phyloP scores from a whole-genome alignment of 1,139 yeast genomes.

The Lodderomyces parapsilosis region DNA sequence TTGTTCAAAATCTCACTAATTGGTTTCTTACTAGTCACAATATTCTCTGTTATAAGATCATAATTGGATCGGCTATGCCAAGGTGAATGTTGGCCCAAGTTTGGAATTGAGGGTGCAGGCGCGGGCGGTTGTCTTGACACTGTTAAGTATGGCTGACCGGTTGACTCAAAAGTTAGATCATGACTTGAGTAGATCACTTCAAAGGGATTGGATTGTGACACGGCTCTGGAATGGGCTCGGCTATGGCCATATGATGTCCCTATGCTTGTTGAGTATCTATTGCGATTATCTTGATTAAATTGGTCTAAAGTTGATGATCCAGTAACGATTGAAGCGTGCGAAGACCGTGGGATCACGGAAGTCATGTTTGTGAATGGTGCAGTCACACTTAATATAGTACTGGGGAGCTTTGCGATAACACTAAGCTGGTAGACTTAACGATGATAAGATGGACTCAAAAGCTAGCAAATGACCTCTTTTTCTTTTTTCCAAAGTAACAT shows the following conservation, averaged over 20 bases:
- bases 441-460: too few species aligned
- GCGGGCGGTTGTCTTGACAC: background rate
- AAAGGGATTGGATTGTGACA: constrained; percentile 1
- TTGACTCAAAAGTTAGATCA: background rate
- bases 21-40: background rate
- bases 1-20: background rate
- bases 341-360: constrained; percentile 2
- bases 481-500: background rate
- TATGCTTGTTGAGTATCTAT: background rate
- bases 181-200: constrained; percentile 3
- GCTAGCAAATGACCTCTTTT: background rate
- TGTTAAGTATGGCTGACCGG: background rate
- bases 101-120: background rate
- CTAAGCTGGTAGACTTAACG: too few species aligned
- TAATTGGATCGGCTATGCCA: constrained; percentile 5
- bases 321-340: constrained; percentile 4
- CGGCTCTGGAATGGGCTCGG: background rate
- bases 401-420: background rate
- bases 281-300: background rate
- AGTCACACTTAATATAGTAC: background rate
- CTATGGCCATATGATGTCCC: background rate
- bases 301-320: constrained; percentile 4
- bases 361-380: constrained; percentile 4
- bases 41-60: constrained; percentile 3
- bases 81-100: background rate